phyloP scores from a whole-genome alignment of 345 rosid genomes.

The Populus deltoides region DNA sequence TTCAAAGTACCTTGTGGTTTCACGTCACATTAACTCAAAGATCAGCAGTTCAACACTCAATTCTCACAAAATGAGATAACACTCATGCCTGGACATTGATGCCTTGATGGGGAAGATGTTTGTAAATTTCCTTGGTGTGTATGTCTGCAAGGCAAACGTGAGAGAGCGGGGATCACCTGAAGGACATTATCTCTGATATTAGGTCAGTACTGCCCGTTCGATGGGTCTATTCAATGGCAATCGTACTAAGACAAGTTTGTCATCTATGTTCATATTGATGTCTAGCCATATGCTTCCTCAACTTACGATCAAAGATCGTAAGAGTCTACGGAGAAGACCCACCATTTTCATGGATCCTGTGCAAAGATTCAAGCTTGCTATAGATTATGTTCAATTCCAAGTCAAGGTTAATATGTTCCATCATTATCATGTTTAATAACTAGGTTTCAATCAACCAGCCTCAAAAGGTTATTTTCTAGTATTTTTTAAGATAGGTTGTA shows the following conservation, averaged over 20 bases:
- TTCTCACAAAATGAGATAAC: background rate
- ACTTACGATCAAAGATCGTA: background rate
- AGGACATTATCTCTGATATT: constrained; percentile 1
- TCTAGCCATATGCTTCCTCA: background rate
- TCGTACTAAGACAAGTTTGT: constrained; percentile 1
- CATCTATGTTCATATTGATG: background rate
- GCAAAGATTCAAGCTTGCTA: background rate
- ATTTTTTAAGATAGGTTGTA: no score
- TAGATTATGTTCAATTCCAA: background rate
- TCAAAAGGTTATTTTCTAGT: background rate
- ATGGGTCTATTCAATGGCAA: background rate
- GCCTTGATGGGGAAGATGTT: constrained; percentile 17
- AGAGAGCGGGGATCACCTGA: background rate
- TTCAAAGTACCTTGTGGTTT: constrained; percentile 12
- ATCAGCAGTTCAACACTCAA: background rate
- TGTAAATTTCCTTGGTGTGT: background rate
- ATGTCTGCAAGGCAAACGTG: constrained; percentile 13
- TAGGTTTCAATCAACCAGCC: constrained; percentile 4
- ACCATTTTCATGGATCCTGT: background rate
- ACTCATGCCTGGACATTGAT: constrained; percentile 2
- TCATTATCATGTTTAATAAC: background rate
- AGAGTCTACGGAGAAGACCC: background rate
- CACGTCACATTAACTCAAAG: constrained; percentile 2
- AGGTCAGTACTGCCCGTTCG: background rate
- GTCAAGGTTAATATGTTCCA: background rate